Conservation (phyloP, 2,329 filamentous ascomycete genomes). For the Fusarium miscanthi region DNA sequence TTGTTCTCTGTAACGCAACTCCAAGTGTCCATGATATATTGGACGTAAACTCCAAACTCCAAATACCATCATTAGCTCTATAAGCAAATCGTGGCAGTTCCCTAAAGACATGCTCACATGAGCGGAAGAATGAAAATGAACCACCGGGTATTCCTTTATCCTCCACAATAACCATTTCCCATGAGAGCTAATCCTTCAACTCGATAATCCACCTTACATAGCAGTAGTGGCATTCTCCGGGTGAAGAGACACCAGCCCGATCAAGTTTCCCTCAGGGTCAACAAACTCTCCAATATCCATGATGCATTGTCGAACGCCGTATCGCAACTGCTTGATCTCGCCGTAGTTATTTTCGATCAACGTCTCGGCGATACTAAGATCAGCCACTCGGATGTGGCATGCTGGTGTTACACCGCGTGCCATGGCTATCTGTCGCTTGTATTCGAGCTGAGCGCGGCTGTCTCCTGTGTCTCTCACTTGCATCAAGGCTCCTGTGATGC, state of each 20-base stretch:
- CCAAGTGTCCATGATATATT: conserved; percentile 20
- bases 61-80: background rate
- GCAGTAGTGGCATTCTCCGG: conserved; percentile 34
- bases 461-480: conserved; percentile 25
- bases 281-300: conserved; percentile 45
- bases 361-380: conserved; percentile 38
- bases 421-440: conserved; percentile 29
- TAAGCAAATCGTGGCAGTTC: background rate
- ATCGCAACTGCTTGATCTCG: conserved; percentile 38
- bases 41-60: conserved; percentile 18
- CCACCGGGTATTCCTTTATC: conserved; percentile 43
- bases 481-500: conserved; percentile 38
- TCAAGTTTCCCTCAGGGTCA: conserved; percentile 43
- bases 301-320: conserved; percentile 40
- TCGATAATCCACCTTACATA: conserved; percentile 7
- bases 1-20: conserved; percentile 1
- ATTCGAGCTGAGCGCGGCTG: conserved; percentile 23
- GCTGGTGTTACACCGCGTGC: conserved; percentile 24
- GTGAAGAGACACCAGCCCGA: conserved; percentile 41
- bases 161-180: conserved; percentile 4
- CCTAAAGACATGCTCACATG: conserved; percentile 6
- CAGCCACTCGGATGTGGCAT: conserved; percentile 41
- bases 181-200: background rate
- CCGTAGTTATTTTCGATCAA: conserved; percentile 37
- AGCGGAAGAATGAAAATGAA: conserved; percentile 25